These are phyloP conservation scores for Cyberlindnera japonica DNA, from an alignment of 805 yeast genomes.

Conservation along the genomic window DNA sequence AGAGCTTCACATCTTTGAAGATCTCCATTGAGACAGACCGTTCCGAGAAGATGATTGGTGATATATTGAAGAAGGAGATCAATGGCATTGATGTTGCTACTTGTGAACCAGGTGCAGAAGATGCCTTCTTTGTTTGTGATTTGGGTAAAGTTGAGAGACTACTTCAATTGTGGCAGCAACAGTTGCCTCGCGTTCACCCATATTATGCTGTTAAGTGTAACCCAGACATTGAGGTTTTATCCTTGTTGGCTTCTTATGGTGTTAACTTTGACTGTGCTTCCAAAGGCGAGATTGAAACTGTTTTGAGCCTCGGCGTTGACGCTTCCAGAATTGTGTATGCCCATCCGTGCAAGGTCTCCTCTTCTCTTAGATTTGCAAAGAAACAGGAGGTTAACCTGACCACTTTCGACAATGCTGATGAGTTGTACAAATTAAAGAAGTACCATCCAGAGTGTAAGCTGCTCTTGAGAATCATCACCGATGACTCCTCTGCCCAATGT, in stretches of 20 bases:
- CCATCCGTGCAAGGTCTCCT: slow-evolving; percentile 88
- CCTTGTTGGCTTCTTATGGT: slow-evolving; percentile 56
- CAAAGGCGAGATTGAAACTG: slow-evolving; percentile 69
- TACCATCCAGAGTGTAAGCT: slow-evolving; percentile 68
- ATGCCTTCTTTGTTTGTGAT: slow-evolving; percentile 87
- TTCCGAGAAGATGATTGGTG: slow-evolving; percentile 34
- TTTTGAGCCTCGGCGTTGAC: slow-evolving; percentile 58
- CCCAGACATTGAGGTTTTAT: slow-evolving; percentile 60
- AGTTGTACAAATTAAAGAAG: slow-evolving; percentile 66
- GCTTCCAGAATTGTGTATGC: slow-evolving; percentile 80
- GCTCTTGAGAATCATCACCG: slow-evolving; percentile 80
- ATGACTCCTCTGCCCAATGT: slow-evolving; percentile 84
- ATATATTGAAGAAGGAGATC: slow-evolving; percentile 40
- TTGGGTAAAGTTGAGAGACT: slow-evolving; percentile 66
- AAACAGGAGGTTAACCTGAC: slow-evolving; percentile 57
- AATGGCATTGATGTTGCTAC: slow-evolving; percentile 46
- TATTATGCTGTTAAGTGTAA: slow-evolving; percentile 95
- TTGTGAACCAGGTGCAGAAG: slow-evolving; percentile 74
- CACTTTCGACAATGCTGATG: slow-evolving; percentile 88
- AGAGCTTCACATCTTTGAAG: background rate
- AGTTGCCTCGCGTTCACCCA: slow-evolving; percentile 77
- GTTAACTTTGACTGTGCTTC: slow-evolving; percentile 93
- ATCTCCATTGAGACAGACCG: slow-evolving; percentile 28
- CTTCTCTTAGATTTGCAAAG: slow-evolving; percentile 73
- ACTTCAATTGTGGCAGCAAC: slow-evolving; percentile 55